Evolutionary conservation across 768 basidiomycete species (phyloP).

Genomic region (Astraeus odoratus): DNA sequence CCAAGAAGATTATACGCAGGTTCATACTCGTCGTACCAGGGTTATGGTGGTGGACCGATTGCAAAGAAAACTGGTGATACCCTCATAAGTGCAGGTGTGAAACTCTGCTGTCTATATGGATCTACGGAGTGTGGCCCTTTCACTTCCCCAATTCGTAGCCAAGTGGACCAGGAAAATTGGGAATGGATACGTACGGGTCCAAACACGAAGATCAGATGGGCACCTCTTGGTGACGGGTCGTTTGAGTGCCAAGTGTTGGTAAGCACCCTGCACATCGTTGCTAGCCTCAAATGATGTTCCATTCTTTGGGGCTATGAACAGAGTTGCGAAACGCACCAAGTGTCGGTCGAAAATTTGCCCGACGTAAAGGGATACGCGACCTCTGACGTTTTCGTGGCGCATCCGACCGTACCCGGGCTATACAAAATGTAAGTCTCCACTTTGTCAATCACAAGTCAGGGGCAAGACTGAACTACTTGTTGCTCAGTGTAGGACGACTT

Average conservation of each 20-base stretch:
- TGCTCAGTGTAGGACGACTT: constrained; percentile 23
- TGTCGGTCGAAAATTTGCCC: constrained; percentile 28
- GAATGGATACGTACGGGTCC: constrained; percentile 28
- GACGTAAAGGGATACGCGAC: constrained; percentile 37
- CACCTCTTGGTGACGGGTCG: constrained; percentile 26
- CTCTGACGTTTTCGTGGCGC: constrained; percentile 36
- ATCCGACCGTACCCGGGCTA: constrained; percentile 33
- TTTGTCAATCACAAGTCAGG: constrained; percentile 14
- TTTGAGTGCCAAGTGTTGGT: constrained; percentile 37
- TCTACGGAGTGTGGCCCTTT: constrained; percentile 24
- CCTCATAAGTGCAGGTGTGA: constrained; percentile 28
- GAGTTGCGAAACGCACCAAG: neutral
- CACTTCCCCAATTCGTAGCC: constrained; percentile 6
- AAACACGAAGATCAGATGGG: constrained; percentile 19
- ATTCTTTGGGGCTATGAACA: neutral
- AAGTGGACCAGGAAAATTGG: constrained; percentile 22
- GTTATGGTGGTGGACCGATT: constrained; percentile 34
- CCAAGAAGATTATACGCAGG: no score
- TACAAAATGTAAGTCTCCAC: constrained; percentile 33
- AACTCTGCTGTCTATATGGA: constrained; percentile 30
- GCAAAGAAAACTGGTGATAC: constrained; percentile 29
- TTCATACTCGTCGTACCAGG: constrained; percentile 19
- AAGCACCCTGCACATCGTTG: neutral
- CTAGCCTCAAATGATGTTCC: neutral
- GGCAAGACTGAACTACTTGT: constrained; percentile 1